Evolutionary conservation across 75 land plant species (phyloP).

Genomic region (Pseudotsuga menziesii): DNA sequence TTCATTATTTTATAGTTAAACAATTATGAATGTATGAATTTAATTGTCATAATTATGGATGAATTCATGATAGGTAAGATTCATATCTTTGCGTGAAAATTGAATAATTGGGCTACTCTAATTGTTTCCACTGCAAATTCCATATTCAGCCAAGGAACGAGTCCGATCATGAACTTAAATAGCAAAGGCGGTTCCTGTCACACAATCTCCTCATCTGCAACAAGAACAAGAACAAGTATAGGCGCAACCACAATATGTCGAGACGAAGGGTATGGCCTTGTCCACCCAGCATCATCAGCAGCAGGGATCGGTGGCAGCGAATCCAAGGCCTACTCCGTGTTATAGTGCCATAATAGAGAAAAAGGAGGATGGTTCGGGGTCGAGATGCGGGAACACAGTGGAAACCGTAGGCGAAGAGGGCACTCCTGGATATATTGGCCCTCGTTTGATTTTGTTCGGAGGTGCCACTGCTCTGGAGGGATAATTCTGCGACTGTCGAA

Average conservation of each 20-base stretch:
- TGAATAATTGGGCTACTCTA: too few species aligned
- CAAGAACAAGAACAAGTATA: neutral
- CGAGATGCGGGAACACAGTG: constrained; percentile 43
- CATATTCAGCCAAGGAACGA: constrained; percentile 31
- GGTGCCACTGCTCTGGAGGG: constrained; percentile 50
- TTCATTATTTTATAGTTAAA: too few species aligned
- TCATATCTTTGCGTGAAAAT: too few species aligned
- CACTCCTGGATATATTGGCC: constrained; percentile 33
- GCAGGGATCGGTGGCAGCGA: neutral
- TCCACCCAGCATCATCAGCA: neutral
- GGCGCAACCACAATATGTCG: neutral
- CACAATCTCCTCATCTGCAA: constrained; percentile 1
- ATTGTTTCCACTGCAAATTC: too few species aligned
- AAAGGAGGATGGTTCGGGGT: constrained; percentile 46
- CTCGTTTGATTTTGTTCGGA: constrained; percentile 38
- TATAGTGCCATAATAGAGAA: constrained; percentile 34
- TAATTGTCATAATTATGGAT: too few species aligned
- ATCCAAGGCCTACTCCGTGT: constrained; percentile 28
- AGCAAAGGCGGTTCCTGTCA: neutral
- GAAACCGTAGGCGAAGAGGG: constrained; percentile 45
- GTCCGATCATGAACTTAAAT: constrained; percentile 17
- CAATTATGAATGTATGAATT: too few species aligned
- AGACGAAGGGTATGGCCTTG: neutral
- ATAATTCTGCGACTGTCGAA: too few species aligned
- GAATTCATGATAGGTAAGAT: too few species aligned